Conservation (phyloP, 768 basidiomycete genomes). For the Boletus pseudopeckii region DNA sequence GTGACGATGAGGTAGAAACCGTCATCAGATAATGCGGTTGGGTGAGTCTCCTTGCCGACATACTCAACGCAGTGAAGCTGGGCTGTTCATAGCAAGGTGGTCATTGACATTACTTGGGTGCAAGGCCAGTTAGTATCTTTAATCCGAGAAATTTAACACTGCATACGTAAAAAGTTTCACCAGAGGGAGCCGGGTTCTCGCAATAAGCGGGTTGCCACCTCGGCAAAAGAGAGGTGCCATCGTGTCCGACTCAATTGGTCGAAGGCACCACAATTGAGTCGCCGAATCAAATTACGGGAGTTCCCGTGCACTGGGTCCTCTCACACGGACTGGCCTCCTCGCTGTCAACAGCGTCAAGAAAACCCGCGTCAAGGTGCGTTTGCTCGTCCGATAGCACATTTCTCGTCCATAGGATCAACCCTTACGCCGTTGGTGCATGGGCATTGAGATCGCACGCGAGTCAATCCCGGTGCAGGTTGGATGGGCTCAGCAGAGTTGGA, state of each 20-base stretch:
- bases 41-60: not conserved
- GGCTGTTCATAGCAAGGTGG: no score
- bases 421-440: not conserved
- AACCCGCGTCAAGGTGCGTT: slow-evolving; percentile 33
- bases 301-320: slow-evolving; percentile 18
- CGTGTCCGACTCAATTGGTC: no score
- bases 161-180: no score
- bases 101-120: no score
- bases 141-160: no score
- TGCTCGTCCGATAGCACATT: not conserved
- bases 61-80: not conserved
- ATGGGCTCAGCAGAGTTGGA: slow-evolving; percentile 19
- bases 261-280: not conserved
- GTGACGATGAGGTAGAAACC: not conserved
- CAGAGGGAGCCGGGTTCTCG: no score
- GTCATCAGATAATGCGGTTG: not conserved
- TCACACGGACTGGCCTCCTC: slow-evolving; percentile 7
- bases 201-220: no score
- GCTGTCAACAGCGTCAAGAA: slow-evolving; percentile 29
- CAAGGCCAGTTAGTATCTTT: no score
- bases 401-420: not conserved
- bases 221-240: no score
- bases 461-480: slow-evolving; percentile 15
- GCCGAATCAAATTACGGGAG: slow-evolving; percentile 30
- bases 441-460: not conserved